phyloP scores from a whole-genome alignment of 805 yeast genomes.

The Pichia paraexigua region DNA sequence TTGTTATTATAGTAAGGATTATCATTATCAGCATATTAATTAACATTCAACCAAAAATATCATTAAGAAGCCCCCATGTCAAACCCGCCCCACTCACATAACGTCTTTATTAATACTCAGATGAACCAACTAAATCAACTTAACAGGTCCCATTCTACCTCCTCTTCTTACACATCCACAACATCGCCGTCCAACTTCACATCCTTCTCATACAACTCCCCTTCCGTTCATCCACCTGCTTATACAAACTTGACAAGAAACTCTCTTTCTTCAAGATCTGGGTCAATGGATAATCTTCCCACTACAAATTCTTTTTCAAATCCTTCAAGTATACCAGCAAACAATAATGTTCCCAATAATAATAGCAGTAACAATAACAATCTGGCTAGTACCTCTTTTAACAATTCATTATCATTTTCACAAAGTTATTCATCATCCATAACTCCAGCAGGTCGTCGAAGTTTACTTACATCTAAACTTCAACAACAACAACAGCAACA shows the following conservation, averaged over 20 bases:
- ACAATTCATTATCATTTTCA: constrained; percentile 1
- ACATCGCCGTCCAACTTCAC: constrained; percentile 26
- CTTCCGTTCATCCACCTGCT: constrained; percentile 26
- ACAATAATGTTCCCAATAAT: neutral
- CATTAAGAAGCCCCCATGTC: neutral
- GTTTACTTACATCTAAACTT: constrained; percentile 24
- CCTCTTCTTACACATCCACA: constrained; percentile 22
- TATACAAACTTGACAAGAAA: constrained; percentile 18
- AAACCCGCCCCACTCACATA: neutral
- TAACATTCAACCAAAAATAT: neutral
- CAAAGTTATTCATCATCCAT: constrained; percentile 6
- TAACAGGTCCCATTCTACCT: constrained; percentile 8
- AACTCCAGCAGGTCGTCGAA: constrained; percentile 24
- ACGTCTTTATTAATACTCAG: neutral
- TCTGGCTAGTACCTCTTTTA: neutral
- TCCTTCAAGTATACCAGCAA: neutral
- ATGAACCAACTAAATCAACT: neutral
- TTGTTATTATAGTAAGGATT: too few relatives aligned
- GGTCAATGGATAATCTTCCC: constrained; percentile 16
- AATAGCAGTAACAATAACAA: neutral
- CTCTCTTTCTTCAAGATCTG: constrained; percentile 22
- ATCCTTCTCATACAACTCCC: constrained; percentile 22
- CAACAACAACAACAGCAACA: constrained; percentile 19
- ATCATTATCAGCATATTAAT: neutral
- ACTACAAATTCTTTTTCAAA: neutral